A percentile compares a stretch with the other conserved stretches of the same genome.
Conservation (phyloP, 169 alveolate genomes). For the Haemoproteus tartakovskyi region DNA sequence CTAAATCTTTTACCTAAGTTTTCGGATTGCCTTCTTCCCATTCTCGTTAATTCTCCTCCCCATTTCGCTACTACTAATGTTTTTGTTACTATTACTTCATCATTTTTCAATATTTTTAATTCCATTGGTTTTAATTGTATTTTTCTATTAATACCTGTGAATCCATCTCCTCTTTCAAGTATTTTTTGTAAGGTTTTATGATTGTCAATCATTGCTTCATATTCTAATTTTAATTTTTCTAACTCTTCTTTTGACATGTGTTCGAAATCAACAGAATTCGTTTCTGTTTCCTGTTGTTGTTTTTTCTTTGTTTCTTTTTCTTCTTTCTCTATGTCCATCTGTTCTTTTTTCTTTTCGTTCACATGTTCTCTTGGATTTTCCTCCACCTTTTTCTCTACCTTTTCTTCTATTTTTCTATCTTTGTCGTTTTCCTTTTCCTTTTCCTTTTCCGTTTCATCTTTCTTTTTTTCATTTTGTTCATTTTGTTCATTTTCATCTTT, state of each 20-base stretch:
- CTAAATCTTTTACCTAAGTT: slow-evolving; percentile 88
- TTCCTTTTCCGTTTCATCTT: not conserved
- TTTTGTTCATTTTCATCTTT: not conserved
- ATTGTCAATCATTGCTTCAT: slow-evolving; percentile 60
- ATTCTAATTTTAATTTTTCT: slow-evolving; percentile 34
- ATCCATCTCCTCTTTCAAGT: slow-evolving; percentile 90
- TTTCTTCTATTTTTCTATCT: not conserved
- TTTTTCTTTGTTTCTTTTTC: not conserved
- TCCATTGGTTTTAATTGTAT: slow-evolving; percentile 89
- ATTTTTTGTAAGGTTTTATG: slow-evolving; percentile 83
- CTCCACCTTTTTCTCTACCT: not conserved
- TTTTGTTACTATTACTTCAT: slow-evolving; percentile 69
- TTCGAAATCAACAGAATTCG: not conserved
- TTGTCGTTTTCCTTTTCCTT: not conserved
- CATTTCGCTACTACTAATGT: slow-evolving; percentile 95
- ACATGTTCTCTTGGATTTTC: no score
- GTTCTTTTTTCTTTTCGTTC: no score
- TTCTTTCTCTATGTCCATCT: no score
- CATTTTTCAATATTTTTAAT: slow-evolving; percentile 62
- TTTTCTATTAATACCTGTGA: slow-evolving; percentile 94
- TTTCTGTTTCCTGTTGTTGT: not conserved
- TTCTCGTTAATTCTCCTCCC: slow-evolving; percentile 98
- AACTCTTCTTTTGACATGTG: slow-evolving; percentile 19
- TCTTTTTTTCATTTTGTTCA: not conserved
- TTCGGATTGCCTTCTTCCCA: slow-evolving; percentile 92